Evolutionary conservation across 2,329 filamentous ascomycete genomes (phyloP).

Genomic region (Pleurostoma richardsiae): DNA sequence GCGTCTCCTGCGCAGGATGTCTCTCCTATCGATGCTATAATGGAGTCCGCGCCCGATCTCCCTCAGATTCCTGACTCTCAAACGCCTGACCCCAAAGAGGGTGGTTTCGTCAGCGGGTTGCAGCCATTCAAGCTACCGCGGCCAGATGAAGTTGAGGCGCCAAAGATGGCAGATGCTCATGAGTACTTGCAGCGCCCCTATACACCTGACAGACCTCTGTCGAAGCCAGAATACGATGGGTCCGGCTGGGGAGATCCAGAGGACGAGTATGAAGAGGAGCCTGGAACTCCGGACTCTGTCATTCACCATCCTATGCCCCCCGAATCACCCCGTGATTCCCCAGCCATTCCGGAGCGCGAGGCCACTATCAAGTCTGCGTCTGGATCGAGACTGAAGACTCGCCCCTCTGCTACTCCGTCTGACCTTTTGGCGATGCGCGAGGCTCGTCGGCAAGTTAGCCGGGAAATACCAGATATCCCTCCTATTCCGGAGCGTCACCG

Average conservation of each 20-base stretch:
- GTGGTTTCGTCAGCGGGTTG: constrained; percentile 35
- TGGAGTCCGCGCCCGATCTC: constrained; percentile 17
- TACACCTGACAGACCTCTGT: constrained; percentile 44
- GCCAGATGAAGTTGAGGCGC: constrained; percentile 26
- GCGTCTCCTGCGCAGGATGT: constrained; percentile 28
- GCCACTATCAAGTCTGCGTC: constrained; percentile 82
- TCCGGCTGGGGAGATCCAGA: constrained; percentile 55
- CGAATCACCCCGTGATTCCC: constrained; percentile 45
- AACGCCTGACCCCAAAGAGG: constrained; percentile 23
- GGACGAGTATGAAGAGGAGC: constrained; percentile 49
- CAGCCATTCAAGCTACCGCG: constrained; percentile 43
- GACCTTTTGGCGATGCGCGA: constrained; percentile 84
- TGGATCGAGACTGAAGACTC: constrained; percentile 81
- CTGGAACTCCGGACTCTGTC: constrained; percentile 81
- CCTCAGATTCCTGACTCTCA: constrained; percentile 23
- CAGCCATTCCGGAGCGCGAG: constrained; percentile 70
- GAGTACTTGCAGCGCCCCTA: constrained; percentile 33
- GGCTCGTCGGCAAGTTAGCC: constrained; percentile 77
- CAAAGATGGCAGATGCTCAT: constrained; percentile 29
- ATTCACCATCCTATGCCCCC: constrained; percentile 68
- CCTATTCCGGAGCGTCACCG: constrained; percentile 57
- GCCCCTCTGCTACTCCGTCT: constrained; percentile 80
- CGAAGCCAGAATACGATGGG: constrained; percentile 61
- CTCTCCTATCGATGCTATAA: constrained; percentile 11
- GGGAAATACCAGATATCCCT: constrained; percentile 58